Evolutionary conservation across 2,329 filamentous ascomycete species (phyloP), one percentile per base, ranked within the genome.

Genomic region (Chaetomium sp.): DNA sequence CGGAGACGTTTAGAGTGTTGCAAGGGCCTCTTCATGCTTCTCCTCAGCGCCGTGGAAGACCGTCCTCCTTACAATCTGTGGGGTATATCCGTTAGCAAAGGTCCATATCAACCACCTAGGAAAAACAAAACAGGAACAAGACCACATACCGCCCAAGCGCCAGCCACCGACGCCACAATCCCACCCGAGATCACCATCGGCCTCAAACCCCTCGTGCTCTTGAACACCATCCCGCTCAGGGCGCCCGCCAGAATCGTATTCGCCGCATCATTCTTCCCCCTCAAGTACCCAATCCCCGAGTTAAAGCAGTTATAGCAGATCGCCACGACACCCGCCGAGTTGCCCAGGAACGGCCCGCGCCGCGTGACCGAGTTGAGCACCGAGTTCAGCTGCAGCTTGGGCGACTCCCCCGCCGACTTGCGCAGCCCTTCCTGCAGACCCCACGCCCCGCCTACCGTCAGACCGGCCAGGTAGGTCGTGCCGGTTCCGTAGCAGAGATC

Each of bases 401-500:
- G 92, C 40, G 92, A 86, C 71, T 86, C 82, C 55, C 76, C 80
- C 59, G 83, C 83, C n/a, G 86, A 88, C 72, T 87, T 86, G 68
- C 86, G 84, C 65, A 97, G 75, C 9, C 94, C 94, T 74, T 99
- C 94, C 62, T 88, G 86, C 64, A 99, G 72, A 59, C 94, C 94
- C 92, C 92, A 97, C 55, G 84, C 86, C 63, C 94, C 94, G 71
- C 94, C 94, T 63, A 95, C 70, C 42, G 87, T 81, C 66, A 99
- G 77, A 6, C 88, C 94, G n/a, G 88, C 78, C 58, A 99, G 79
- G 70, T 99, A 99, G 69, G 91, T 96, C 60, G 92, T 86, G 66
- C 94, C 94, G 27, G 94, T 95, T 68, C 95, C 94, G 72, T 99
- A 99, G 76, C 94, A 97, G 58, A 99, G 83, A 72, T 99, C 94